Base-by-base conservation (phyloP, 371 early-diverging fungal genomes). In the Cladochytrium tenue region DNA sequence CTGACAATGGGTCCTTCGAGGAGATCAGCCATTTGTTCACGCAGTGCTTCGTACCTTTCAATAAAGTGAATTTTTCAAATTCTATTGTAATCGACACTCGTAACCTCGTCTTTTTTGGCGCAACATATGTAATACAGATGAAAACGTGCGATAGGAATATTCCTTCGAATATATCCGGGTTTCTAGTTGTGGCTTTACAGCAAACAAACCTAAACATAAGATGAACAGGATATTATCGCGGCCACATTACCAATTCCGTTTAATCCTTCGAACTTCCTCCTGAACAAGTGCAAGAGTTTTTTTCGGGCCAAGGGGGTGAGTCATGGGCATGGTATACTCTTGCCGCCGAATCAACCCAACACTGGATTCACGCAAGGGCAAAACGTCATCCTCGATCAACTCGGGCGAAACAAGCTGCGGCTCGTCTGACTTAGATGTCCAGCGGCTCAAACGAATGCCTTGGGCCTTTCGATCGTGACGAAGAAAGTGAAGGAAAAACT, bases 111-210 rank as follows among this genome's bases (percentile, higher is more conserved):
- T n/a, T n/a, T 27, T 27, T n/a, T 7, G 4, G 28, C 4, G 26
- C 53, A 25, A 3, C 23, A 28, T 33, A 58, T 25, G 32, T 30
- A 4, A 58, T 7, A 25, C 58, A 58, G 15, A 58, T 10, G 33
- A 28, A 30, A 15, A 58, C 32, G 7, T 58, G 5, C 26, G 55
- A 55, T 26, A 13, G 30, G 30, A 55, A 55, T 15, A 58, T 30
- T 27, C 62, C 62, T n/a, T 62, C 62, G 52, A 62, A 62, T 3
- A 62, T 32, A 52, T 62, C 62, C 32, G 62, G 62, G 32, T 62
- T 62, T 10, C 51, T 26, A 10, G 62, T 62, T 25, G 26, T 51
- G 20, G 62, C 50, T 62, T 30, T 3, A 15, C 28, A 30, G 53
- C 62, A 62, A 28, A 62, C 27, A 52, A 52, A 55, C 26, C 55